phyloP scores from a whole-genome alignment of 2,329 filamentous ascomycete species.

The Tricladium varicosporioides region DNA sequence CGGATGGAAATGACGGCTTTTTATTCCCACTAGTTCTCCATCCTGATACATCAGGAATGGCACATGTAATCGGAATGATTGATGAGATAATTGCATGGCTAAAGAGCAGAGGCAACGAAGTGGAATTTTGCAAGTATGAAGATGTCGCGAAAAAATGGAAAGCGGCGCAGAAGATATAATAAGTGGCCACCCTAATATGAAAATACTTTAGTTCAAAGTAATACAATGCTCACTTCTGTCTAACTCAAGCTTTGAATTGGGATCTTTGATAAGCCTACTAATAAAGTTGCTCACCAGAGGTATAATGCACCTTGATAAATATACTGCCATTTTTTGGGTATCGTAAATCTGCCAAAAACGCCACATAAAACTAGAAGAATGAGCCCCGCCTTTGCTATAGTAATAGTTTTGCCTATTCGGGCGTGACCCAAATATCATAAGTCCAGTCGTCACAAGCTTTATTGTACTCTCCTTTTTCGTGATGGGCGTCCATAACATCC shows the following conservation, averaged over 20 bases:
- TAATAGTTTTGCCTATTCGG: no score
- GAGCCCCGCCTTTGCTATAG: no score
- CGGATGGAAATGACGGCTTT: slow-evolving; percentile 34
- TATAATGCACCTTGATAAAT: no score
- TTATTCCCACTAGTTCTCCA: slow-evolving; percentile 54
- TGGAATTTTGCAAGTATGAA: slow-evolving; percentile 45
- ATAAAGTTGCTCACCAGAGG: no score
- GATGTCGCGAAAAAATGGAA: slow-evolving; percentile 37
- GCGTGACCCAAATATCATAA: slow-evolving; percentile 18
- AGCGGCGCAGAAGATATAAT: slow-evolving; percentile 9
- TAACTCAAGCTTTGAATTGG: no score
- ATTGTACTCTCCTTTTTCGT: slow-evolving; percentile 17
- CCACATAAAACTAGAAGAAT: no score
- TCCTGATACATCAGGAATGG: slow-evolving; percentile 58
- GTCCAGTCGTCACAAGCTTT: slow-evolving; percentile 22
- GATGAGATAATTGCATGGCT: slow-evolving; percentile 48
- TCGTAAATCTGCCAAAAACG: no score
- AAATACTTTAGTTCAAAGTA: no score
- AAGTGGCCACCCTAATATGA: background rate
- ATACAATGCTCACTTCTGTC: no score
- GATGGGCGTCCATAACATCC: slow-evolving; percentile 19
- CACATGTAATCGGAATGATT: slow-evolving; percentile 51
- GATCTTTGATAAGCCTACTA: no score
- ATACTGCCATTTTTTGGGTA: no score
- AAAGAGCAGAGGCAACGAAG: slow-evolving; percentile 42